These are phyloP conservation scores for Penicillium waksmanii DNA, from an alignment of 495 filamentous ascomycete genomes.

Conservation along the genomic window DNA sequence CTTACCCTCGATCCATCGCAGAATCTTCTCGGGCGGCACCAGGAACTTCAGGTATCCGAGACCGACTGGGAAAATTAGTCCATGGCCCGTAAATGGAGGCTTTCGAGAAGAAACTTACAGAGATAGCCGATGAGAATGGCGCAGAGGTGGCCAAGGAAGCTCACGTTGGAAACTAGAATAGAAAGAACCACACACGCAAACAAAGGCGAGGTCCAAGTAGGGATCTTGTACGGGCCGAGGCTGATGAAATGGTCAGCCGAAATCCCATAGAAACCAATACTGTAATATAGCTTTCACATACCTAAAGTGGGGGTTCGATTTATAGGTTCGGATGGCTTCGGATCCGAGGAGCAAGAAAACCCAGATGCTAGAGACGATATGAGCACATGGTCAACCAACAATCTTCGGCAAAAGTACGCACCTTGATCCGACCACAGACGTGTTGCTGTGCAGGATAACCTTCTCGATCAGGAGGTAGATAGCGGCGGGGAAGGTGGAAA, in stretches of 20 bases:
- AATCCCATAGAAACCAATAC: not conserved
- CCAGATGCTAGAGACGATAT: constrained; percentile 67
- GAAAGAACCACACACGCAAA: constrained; percentile 68
- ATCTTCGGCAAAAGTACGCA: constrained; percentile 38
- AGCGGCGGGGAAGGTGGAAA: constrained; percentile 77
- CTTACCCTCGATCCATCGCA: constrained; percentile 84
- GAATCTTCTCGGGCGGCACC: constrained; percentile 76
- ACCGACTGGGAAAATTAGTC: constrained; percentile 59
- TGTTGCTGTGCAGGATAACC: constrained; percentile 64
- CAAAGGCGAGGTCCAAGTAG: constrained; percentile 90
- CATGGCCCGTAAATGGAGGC: not conserved
- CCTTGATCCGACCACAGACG: constrained; percentile 80
- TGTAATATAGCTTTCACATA: constrained; percentile 23
- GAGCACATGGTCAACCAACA: not conserved
- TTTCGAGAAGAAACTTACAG: constrained; percentile 56
- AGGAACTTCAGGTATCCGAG: constrained; percentile 84
- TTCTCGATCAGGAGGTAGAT: constrained; percentile 74
- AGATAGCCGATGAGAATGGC: constrained; percentile 81
- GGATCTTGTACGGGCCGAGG: constrained; percentile 71
- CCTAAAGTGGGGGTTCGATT: constrained; percentile 73
- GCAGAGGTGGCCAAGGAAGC: constrained; percentile 83
- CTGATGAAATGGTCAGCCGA: constrained; percentile 8
- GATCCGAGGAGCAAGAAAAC: constrained; percentile 83
- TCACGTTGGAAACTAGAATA: constrained; percentile 77
- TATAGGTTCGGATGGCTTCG: constrained; percentile 82